Evolutionary conservation across 768 basidiomycete species (phyloP), one percentile per base, ranked within the genome.

Genomic region (Boletus barrowsii): DNA sequence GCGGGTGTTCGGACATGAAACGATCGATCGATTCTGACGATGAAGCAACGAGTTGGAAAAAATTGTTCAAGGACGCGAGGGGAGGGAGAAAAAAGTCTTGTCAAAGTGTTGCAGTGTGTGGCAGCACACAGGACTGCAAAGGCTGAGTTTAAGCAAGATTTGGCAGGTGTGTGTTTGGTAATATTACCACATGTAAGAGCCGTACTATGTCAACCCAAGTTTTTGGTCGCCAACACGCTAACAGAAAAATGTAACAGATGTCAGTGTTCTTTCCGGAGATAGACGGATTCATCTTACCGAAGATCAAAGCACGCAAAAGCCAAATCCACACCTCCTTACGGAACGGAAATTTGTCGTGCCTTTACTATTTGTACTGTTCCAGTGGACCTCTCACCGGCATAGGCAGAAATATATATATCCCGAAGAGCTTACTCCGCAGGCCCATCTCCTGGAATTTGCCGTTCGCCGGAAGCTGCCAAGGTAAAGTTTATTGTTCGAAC

Each of bases 1-100:
- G 68, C 68, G 69, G 68, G 46, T 44, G 33, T 64, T 60, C 68
- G 70, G 68, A 72, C 50, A 71, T 70, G 69, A 72, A 65, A 22
- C 29, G 52, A 58, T 51, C 49, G 58, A 61, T 65, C 62, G 48
- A 52, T 40, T 32, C 13, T 7, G 40, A 22, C 10, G 17, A 10
- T n/a, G 9, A 5, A 18, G 14, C 17, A 15, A 14, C 8, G n/a
- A 42, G 56, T 6, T 44, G 24, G 54, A 66, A 69, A 69, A 61
- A 29, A 11, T 70, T 60, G 58, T 61, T 50, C 48, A 48, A 56
- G 42, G 42, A 62, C 18, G 41, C 33, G 24, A 47, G 18, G 26
- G 32, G 36, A 40, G 33, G 40, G 42, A 48, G 54, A 54, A 51
- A 35, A 35, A 35, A 35, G 33, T 14, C 6, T 30, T 9, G 37